These are phyloP conservation scores for Beauveria scarabaeidicola DNA, from an alignment of 2,329 filamentous ascomycete species.

Conservation along the genomic window DNA sequence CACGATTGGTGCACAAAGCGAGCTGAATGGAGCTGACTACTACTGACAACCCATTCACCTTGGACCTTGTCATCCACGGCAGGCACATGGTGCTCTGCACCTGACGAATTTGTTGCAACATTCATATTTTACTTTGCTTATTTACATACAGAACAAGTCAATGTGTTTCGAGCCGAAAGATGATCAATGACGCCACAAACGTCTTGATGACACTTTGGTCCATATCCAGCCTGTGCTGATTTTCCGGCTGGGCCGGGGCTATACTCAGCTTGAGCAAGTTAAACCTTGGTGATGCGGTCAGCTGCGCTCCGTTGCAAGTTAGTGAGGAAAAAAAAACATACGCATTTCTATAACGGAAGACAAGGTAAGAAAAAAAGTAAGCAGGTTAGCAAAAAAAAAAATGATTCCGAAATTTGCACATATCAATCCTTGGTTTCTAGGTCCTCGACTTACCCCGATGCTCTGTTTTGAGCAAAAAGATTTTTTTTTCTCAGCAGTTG, in stretches of 20 bases:
- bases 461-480: not conserved
- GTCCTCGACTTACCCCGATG: conserved; percentile 6
- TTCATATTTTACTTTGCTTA: not conserved
- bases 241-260: not conserved
- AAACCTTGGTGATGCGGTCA: conserved; percentile 1
- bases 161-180: not conserved
- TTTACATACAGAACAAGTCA: not conserved
- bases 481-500: not conserved
- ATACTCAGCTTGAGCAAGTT: not conserved
- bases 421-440: not conserved
- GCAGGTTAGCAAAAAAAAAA: not conserved
- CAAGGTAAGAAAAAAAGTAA: not conserved
- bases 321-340: not conserved
- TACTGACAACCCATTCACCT: not conserved
- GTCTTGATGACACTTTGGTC: not conserved
- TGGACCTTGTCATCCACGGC: not conserved
- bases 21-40: conserved; percentile 1
- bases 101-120: not conserved
- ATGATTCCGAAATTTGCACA: not conserved
- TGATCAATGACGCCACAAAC: not conserved
- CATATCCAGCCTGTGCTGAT: conserved; percentile 1
- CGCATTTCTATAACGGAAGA: not conserved
- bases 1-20: not conserved
- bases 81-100: not conserved
- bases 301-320: not conserved